These are phyloP conservation scores for Candida sp. DNA, from an alignment of 1,139 yeast genomes.

Conservation along the genomic window DNA sequence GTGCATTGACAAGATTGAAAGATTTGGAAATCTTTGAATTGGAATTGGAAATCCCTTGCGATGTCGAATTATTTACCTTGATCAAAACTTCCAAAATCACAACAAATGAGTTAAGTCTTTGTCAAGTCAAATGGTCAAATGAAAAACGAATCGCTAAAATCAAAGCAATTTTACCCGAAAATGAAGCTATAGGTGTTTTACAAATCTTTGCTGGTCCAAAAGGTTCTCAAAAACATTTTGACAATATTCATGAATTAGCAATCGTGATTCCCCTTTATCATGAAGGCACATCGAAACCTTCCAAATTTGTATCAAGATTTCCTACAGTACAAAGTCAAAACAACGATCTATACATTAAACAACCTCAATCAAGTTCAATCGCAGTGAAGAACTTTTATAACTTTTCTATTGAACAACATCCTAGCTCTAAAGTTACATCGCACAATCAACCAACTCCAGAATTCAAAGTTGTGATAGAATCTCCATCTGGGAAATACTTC, in stretches of 20 bases:
- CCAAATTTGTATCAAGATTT: constrained; percentile 64
- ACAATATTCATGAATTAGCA: constrained; percentile 66
- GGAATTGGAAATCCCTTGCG: constrained; percentile 66
- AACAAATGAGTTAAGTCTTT: constrained; percentile 55
- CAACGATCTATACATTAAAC: constrained; percentile 76
- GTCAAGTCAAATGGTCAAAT: constrained; percentile 74
- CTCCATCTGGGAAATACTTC: constrained; percentile 79
- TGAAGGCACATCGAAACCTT: constrained; percentile 56
- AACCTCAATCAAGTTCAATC: constrained; percentile 75
- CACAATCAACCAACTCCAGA: constrained; percentile 37
- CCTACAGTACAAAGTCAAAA: constrained; percentile 68
- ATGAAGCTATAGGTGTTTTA: constrained; percentile 64
- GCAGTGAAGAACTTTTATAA: constrained; percentile 55
- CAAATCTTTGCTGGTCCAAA: constrained; percentile 72
- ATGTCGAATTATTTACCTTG: constrained; percentile 59
- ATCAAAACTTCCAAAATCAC: constrained; percentile 52
- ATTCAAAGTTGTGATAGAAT: constrained; percentile 66
- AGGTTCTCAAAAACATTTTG: constrained; percentile 58
- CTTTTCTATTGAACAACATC: constrained; percentile 64
- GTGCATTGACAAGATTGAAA: constrained; percentile 68
- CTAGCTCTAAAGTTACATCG: constrained; percentile 49
- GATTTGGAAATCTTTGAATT: constrained; percentile 81
- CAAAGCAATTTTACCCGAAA: constrained; percentile 77
- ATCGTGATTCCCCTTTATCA: constrained; percentile 79
- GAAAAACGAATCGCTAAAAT: constrained; percentile 67